Evolutionary conservation across 371 early-diverging fungal genomes (phyloP).

Genomic region (Mucor circinelloides): DNA sequence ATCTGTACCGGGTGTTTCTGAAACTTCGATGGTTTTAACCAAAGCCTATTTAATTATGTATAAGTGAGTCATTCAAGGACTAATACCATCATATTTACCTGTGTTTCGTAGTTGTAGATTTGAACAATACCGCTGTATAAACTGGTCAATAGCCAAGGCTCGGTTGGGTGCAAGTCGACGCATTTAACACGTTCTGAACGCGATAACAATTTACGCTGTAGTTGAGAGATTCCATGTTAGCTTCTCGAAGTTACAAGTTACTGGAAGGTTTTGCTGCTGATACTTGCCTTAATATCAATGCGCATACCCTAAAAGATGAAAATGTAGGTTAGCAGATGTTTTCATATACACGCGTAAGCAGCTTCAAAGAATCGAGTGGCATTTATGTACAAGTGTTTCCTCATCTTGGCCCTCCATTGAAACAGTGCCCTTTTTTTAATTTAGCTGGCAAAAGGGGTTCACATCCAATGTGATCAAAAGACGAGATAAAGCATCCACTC

Average conservation of each 20-base stretch:
- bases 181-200: slow-evolving; percentile 97
- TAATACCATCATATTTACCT: slow-evolving; percentile 53
- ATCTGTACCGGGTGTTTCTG: slow-evolving; percentile 78
- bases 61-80: background rate
- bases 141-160: slow-evolving; percentile 97
- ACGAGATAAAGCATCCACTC: background rate
- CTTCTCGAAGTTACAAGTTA: background rate
- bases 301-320: slow-evolving; percentile 57
- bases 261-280: background rate
- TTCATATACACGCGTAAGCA: background rate
- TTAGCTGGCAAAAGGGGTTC: background rate
- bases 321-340: background rate
- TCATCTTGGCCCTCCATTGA: background rate
- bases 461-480: background rate
- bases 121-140: slow-evolving; percentile 97
- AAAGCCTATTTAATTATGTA: slow-evolving; percentile 58
- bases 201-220: slow-evolving; percentile 73
- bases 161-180: slow-evolving; percentile 98
- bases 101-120: slow-evolving; percentile 99
- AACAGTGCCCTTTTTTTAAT: background rate
- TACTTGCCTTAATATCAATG: slow-evolving; percentile 65
- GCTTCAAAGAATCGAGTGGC: background rate
- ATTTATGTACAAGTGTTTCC: background rate
- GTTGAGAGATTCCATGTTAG: background rate
- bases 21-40: slow-evolving; percentile 96